Conservation (phyloP, 768 basidiomycete genomes). For the Leucosporidium creatinivorum region DNA sequence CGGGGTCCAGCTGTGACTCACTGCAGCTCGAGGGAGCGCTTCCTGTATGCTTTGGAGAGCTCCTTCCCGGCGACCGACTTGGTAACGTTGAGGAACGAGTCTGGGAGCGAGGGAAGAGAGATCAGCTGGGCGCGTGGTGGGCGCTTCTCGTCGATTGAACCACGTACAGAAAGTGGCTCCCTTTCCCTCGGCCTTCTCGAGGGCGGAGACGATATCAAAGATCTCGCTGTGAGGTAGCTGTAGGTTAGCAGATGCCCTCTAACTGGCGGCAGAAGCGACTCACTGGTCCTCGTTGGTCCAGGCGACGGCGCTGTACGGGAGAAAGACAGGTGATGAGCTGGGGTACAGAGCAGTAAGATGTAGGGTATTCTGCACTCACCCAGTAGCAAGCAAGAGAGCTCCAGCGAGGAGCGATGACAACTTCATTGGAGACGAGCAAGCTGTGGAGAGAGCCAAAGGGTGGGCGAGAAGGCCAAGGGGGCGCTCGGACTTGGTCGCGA, state of each 20-base stretch:
- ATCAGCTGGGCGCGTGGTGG: neutral
- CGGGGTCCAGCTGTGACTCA: slow-evolving; percentile 46
- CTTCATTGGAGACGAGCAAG: neutral
- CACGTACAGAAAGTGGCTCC: slow-evolving; percentile 73
- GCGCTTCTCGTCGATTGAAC: neutral
- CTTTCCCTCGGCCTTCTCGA: slow-evolving; percentile 52
- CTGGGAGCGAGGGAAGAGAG: neutral
- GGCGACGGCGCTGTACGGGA: slow-evolving; percentile 19
- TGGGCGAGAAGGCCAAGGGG: too few species aligned
- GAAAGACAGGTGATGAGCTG: neutral
- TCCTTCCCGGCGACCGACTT: slow-evolving; percentile 64
- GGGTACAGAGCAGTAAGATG: neutral
- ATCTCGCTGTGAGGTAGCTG: slow-evolving; percentile 29
- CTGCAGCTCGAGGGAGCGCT: slow-evolving; percentile 83
- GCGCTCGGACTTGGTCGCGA: too few species aligned
- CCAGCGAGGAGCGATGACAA: too few species aligned
- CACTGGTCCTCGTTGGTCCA: slow-evolving; percentile 35
- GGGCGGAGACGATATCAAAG: slow-evolving; percentile 36
- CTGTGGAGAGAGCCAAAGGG: neutral
- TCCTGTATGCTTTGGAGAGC: slow-evolving; percentile 84
- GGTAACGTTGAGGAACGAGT: slow-evolving; percentile 81
- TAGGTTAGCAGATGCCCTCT: neutral
- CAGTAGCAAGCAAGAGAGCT: too few species aligned
- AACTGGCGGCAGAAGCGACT: neutral
- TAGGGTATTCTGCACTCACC: neutral